Conservation (phyloP, 176 grass and related monocot genomes). For the Poa pratensis region DNA sequence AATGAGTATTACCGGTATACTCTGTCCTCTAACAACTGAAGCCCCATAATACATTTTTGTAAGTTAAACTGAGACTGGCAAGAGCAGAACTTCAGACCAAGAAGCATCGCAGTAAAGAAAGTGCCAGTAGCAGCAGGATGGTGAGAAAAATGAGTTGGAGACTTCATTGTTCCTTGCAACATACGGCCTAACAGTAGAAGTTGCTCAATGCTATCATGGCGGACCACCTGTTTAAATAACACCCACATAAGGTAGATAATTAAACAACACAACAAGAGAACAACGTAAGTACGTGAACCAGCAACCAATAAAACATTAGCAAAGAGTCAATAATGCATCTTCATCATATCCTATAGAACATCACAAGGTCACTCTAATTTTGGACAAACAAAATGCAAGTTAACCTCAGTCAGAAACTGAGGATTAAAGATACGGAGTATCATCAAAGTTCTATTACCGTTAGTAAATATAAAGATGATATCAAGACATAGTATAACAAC, state of each 20-base stretch:
- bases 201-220: slow-evolving; percentile 97
- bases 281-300: background rate
- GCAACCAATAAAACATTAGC: background rate
- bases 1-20: slow-evolving; percentile 78
- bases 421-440: background rate
- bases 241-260: slow-evolving; percentile 17
- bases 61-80: slow-evolving; percentile 89
- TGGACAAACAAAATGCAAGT: slow-evolving; percentile 15
- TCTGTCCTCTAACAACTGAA: slow-evolving; percentile 95
- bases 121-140: slow-evolving; percentile 94
- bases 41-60: slow-evolving; percentile 82
- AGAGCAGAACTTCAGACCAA: slow-evolving; percentile 92
- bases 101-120: slow-evolving; percentile 95
- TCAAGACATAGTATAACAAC: slow-evolving; percentile 1
- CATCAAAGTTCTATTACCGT: background rate
- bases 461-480: slow-evolving; percentile 10
- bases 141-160: slow-evolving; percentile 81
- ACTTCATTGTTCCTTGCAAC: slow-evolving; percentile 99
- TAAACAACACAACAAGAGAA: slow-evolving; percentile 13
- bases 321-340: slow-evolving; percentile 20
- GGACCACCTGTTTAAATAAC: slow-evolving; percentile 74
- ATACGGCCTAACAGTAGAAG: slow-evolving; percentile 91
- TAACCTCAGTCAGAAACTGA: slow-evolving; percentile 14
- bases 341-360: background rate
- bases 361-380: slow-evolving; percentile 3